Evolutionary conservation across 805 yeast species (phyloP).

Genomic region (Clavispora fructus): DNA sequence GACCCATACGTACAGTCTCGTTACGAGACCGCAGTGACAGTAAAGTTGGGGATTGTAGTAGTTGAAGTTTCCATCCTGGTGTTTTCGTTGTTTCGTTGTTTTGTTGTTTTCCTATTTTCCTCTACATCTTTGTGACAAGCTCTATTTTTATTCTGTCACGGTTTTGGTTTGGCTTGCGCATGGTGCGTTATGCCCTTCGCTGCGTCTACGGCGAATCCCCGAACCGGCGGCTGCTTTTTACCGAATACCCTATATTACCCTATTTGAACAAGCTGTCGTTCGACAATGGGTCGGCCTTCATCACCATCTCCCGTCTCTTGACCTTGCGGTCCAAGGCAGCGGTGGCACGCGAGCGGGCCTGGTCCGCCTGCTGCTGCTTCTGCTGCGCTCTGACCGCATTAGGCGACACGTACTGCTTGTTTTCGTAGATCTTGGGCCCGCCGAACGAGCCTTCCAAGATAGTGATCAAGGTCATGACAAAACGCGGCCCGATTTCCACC

Average conservation of each 20-base stretch:
- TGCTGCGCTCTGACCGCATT: conserved; percentile 88
- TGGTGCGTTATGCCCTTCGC: no score
- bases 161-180: no score
- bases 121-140: no score
- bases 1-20: no score
- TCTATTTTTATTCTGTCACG: no score
- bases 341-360: conserved; percentile 73
- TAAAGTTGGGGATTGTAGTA: no score
- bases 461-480: conserved; percentile 86
- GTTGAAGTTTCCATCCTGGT: no score
- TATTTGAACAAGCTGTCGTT: conserved; percentile 69
- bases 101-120: no score
- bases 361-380: conserved; percentile 72
- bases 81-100: no score
- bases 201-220: no score
- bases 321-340: conserved; percentile 73
- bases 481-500: conserved; percentile 95
- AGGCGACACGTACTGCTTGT: conserved; percentile 94
- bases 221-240: no score
- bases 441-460: conserved; percentile 95
- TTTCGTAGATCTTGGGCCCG: conserved; percentile 96
- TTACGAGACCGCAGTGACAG: no score
- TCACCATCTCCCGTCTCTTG: conserved; percentile 66
- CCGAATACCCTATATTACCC: background rate
- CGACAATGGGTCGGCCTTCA: conserved; percentile 77